A percentile compares a stretch with the other conserved stretches of the same genome.
Evolutionary conservation across 768 basidiomycete genomes (phyloP).

Genomic region (Sporobolomyces pararoseus): DNA sequence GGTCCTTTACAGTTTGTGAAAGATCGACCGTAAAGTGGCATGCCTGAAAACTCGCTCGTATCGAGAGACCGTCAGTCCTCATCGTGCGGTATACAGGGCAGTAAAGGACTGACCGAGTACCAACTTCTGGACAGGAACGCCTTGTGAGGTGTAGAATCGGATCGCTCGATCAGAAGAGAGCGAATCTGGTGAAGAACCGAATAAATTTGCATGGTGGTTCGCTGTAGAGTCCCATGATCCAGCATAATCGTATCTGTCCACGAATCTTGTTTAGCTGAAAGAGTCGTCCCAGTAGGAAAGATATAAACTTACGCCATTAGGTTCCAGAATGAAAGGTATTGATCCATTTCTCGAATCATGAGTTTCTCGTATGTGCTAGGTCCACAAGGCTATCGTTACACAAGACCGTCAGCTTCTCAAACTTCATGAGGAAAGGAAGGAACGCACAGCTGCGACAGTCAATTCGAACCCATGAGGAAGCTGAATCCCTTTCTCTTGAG

Average conservation of each 20-base stretch:
- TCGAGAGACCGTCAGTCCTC: too few species aligned
- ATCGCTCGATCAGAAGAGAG: constrained; percentile 54
- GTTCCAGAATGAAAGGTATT: constrained; percentile 90
- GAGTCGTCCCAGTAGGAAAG: too few species aligned
- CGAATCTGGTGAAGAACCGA: constrained; percentile 59
- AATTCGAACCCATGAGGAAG: constrained; percentile 40
- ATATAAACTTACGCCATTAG: constrained; percentile 62
- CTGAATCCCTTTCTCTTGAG: constrained; percentile 57
- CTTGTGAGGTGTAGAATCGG: constrained; percentile 62
- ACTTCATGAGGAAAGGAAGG: not conserved
- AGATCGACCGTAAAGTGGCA: constrained; percentile 89
- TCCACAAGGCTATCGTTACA: constrained; percentile 70
- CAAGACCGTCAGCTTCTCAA: too few species aligned
- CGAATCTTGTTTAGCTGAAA: not conserved
- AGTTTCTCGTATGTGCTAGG: constrained; percentile 77
- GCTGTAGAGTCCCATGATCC: constrained; percentile 53
- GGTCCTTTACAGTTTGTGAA: constrained; percentile 83
- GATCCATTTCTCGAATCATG: constrained; percentile 76
- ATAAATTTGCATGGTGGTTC: constrained; percentile 77
- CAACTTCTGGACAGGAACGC: constrained; percentile 72
- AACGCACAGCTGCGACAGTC: constrained; percentile 43
- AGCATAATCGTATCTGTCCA: constrained; percentile 48
- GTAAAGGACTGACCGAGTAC: constrained; percentile 58
- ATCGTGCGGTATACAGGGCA: too few species aligned
- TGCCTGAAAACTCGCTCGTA: constrained; percentile 50